Conservation (phyloP, 306 rosid genomes). For the Acmispon strigosus region DNA sequence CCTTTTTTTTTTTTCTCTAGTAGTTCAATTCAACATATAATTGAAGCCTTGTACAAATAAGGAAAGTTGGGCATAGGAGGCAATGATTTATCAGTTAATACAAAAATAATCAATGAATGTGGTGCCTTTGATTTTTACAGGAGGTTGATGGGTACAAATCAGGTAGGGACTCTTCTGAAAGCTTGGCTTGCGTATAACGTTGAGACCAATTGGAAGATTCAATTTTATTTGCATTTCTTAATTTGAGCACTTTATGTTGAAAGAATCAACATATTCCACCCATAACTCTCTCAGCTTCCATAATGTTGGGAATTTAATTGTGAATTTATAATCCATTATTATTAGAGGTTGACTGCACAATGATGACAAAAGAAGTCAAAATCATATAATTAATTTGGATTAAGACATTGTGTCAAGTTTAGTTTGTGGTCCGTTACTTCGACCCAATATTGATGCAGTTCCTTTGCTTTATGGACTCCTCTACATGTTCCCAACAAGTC, state of each 20-base stretch:
- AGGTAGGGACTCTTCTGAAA: not conserved
- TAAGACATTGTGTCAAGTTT: too few species aligned
- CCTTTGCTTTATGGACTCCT: too few species aligned
- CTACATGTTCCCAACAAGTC: too few species aligned
- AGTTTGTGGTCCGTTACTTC: too few species aligned
- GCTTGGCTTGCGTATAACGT: not conserved
- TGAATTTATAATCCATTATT: too few species aligned
- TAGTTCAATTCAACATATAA: not conserved
- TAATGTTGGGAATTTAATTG: too few species aligned
- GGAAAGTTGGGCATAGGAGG: not conserved
- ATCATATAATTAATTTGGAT: too few species aligned
- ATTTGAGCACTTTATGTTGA: not conserved
- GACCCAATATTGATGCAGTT: too few species aligned
- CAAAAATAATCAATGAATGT: not conserved
- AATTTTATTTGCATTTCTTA: not conserved
- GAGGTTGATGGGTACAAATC: conserved; percentile 23
- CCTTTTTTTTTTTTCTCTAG: not conserved
- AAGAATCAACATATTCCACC: not conserved
- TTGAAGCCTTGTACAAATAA: not conserved
- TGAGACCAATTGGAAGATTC: not conserved
- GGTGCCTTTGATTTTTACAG: not conserved
- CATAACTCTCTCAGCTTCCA: too few species aligned
- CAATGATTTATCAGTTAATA: conserved; percentile 7
- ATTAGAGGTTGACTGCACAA: too few species aligned
- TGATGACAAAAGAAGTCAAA: too few species aligned